Base-by-base conservation (phyloP, 2,329 filamentous ascomycete genomes). In the Pestalotiopsis sp. region DNA sequence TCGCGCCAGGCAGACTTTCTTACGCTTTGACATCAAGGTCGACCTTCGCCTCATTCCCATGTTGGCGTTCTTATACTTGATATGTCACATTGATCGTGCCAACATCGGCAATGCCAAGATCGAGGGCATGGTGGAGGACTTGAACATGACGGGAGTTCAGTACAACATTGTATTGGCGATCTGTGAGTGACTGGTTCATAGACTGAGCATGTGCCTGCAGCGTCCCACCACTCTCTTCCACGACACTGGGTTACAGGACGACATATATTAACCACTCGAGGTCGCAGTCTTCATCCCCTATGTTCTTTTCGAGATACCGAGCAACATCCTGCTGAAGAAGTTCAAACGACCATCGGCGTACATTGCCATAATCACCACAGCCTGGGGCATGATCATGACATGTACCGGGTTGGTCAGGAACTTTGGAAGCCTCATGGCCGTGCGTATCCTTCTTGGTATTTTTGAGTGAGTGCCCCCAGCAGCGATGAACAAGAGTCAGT, bases 291-390 rank as follows among this genome's bases (percentile, higher is more conserved):
- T 73, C 62, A 48, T 71, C 26, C 68, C 87, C 1, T 92, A 92
- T 74, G 80, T 89, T 0, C 78, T 90, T 17, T 88, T 89, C 70
- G 89, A 91, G 73, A 82, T 86, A 0, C 75, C 89, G 35, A 90
- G 88, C 57, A 92, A 92, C 73, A 78, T 91, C 35, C 76, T 92
- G 13, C 84, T 92, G 59, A 92, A 92, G 74, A 84, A 83, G 5
- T 81, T 91, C 71, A 74, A 68, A 24, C 82, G 86, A 0, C 91
- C 91, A 0, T 89, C 86, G 30, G 77, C 89, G 48, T 93, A 92
- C 72, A 82, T 92, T 56, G 88, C 89, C 0, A 77, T 83, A 2
- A 91, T 92, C 69, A 91, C 92, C 83, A 76, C 88, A 3, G 75
- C 84, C 10, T 84, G 75, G 75, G 74, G 73, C 14, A 60, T 75